Base-by-base conservation (phyloP, 2,329 filamentous ascomycete genomes). In the Fusarium sp. region DNA sequence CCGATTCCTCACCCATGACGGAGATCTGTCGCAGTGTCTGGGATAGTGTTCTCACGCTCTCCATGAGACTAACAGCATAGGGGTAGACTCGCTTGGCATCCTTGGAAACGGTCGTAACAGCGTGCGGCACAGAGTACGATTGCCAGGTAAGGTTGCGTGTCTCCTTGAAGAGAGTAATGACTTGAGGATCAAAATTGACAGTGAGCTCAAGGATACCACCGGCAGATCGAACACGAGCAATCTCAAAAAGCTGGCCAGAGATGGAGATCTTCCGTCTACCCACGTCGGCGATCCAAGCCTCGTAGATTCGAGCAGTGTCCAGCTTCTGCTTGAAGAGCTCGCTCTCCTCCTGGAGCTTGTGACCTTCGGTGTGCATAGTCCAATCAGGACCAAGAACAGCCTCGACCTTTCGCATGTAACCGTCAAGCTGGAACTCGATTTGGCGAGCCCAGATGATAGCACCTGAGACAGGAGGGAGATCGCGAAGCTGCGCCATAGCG, bases 371-470 rank as follows among this genome's bases (percentile, higher is more conserved):
- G 79, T 99, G 97, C 69, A 98, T 87, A 64, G 93, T 92, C 96
- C 96, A 99, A 76, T 98, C 95, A 66, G 94, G 92, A 59, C 96
- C 96, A 24, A 99, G 90, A 40, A 99, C 96, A 76, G 98, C 94
- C 82, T 98, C 97, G n/a, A 99, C 96, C 83, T 98, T 98, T 80
- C 95, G 94, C 95, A 99, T 98, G 83, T 99, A 99, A 13, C 92
- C 93, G 79, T 98, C 93, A 11, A 99, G 90, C 82, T 99, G 96
- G 38, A 94, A 92, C 85, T 99, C 96, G 71, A 99, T 99, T 83
- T 99, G 96, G 50, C 94, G 92, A 27, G 96, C 96, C 93, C 96
- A 98, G 62, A 99, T 97, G 76, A 99, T 98, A 38, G 96, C 96
- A 66, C 96, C 97, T 6, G 96, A 97, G 1, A 99, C 95, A 0